Conservation (phyloP, 139 green algal genomes). For the Zygnema circumcarinatum region DNA sequence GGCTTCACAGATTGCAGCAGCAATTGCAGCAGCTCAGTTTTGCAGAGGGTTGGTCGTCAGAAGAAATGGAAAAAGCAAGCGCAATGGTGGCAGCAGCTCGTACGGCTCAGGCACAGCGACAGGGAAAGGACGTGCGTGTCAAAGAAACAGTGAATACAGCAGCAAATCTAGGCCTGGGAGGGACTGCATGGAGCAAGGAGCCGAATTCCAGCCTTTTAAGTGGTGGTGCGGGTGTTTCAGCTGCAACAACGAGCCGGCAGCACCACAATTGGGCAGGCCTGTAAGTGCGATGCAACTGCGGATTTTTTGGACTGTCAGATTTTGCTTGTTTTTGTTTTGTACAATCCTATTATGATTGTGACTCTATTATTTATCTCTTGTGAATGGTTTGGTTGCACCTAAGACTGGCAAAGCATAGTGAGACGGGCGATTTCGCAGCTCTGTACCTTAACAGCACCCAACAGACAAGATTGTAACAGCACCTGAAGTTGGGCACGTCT, state of each 20-base stretch:
- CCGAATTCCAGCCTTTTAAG: not conserved
- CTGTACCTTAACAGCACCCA: too few relatives aligned
- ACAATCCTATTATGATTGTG: too few relatives aligned
- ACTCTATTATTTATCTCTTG: too few relatives aligned
- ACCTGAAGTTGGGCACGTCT: too few relatives aligned
- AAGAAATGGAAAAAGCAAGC: constrained; percentile 24
- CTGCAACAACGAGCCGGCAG: not conserved
- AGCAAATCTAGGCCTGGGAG: too few relatives aligned
- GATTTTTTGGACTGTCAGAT: too few relatives aligned
- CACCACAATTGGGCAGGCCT: not conserved
- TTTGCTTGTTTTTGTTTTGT: too few relatives aligned
- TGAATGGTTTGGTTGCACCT: too few relatives aligned
- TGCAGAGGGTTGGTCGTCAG: constrained; percentile 16
- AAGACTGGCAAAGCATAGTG: too few relatives aligned
- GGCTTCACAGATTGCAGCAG: not conserved
- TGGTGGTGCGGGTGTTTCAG: not conserved
- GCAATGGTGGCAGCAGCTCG: constrained; percentile 20
- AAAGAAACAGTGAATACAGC: too few relatives aligned
- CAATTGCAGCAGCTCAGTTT: not conserved
- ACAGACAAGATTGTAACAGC: too few relatives aligned
- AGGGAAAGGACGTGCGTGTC: not conserved
- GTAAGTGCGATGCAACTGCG: not conserved
- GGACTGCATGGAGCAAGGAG: not conserved
- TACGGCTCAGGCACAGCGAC: not conserved
- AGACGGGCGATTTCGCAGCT: too few relatives aligned